Base-by-base conservation (phyloP, 495 filamentous ascomycete genomes). In the Daldinia loculata region DNA sequence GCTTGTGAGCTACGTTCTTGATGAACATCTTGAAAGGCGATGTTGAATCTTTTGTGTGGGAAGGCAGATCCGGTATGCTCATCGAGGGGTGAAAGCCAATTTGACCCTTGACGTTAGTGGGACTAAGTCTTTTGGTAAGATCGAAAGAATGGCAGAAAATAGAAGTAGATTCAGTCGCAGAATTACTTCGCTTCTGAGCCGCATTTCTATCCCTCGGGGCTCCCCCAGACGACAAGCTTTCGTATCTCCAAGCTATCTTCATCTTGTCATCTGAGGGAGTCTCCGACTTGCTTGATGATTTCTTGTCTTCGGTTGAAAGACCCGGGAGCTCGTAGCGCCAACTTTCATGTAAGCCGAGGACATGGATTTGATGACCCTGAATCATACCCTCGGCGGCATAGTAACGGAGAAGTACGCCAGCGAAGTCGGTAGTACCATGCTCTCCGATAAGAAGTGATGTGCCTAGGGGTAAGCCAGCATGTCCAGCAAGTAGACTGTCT, bases 241-340 rank as follows among this genome's bases (percentile, higher is more conserved):
- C 94, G 81, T 99, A 99, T 78, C 95, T 83, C 95, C 95, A 99
- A 9, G 95, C 95, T 79, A 99, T 99, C 82, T 97, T 98, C 95
- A 99, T 99, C 78, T 88, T 91, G 62, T 96, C 93, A 32, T 86
- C 84, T 12, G 77, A 70, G 2, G 79, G 51, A 0, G 74, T 22
- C 1, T 78, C 71, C 19, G 76, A 67, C 66, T 84, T 71, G 76
- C 71, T 84, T 70, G 67, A 71, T 38, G 77, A 80, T 14, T 57
- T 69, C 43, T 81, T 78, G 39, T 78, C 75, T 0, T 85, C 82
- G 0, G 82, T 84, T 32, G 88, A 85, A 17, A 95, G 68, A 0
- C 90, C 95, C 11, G 95, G 95, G 19, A 98, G 84, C 70, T 92
- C 92, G 60, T 92, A 83, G 30, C 87, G 88, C 95, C 95, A 98